These are phyloP conservation scores for Ascochyta pisi DNA, from an alignment of 2,329 filamentous ascomycete species.

Conservation along the genomic window DNA sequence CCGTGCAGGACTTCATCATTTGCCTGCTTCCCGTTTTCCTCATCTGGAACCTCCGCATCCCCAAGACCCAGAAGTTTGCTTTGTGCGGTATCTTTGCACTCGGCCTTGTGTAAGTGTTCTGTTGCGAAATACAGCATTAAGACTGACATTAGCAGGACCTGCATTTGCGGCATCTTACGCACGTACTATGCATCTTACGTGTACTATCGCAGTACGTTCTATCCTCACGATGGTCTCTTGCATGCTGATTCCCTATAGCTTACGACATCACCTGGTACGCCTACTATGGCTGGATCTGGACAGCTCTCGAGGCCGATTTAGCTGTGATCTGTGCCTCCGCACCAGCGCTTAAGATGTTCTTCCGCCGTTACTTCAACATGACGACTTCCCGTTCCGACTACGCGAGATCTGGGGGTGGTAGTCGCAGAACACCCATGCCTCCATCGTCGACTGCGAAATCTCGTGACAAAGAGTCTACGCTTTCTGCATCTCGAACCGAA, in stretches of 20 bases:
- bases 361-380: slow-evolving; percentile 49
- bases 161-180: slow-evolving; percentile 46
- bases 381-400: slow-evolving; percentile 19
- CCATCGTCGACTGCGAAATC: background rate
- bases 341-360: slow-evolving; percentile 54
- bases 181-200: slow-evolving; percentile 47
- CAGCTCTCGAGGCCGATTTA: slow-evolving; percentile 51
- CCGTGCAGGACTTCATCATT: slow-evolving; percentile 51
- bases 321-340: slow-evolving; percentile 53
- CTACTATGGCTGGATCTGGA: slow-evolving; percentile 51
- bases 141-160: slow-evolving; percentile 30
- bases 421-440: slow-evolving; percentile 5
- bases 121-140: background rate
- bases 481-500: slow-evolving; percentile 14
- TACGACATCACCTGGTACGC: slow-evolving; percentile 53
- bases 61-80: slow-evolving; percentile 52
- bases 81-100: slow-evolving; percentile 54
- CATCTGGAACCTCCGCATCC: slow-evolving; percentile 54
- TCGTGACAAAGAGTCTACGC: slow-evolving; percentile 6
- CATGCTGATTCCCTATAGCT: slow-evolving; percentile 16
- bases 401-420: slow-evolving; percentile 6
- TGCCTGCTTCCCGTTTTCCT: slow-evolving; percentile 53
- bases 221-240: background rate
- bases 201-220: slow-evolving; percentile 33
- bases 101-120: slow-evolving; percentile 49